Percentiles rank a stretch among this genome's conserved stretches.
Evolutionary conservation across 305 asterid species (phyloP).

Genomic region (Fraxinus baroniana): DNA sequence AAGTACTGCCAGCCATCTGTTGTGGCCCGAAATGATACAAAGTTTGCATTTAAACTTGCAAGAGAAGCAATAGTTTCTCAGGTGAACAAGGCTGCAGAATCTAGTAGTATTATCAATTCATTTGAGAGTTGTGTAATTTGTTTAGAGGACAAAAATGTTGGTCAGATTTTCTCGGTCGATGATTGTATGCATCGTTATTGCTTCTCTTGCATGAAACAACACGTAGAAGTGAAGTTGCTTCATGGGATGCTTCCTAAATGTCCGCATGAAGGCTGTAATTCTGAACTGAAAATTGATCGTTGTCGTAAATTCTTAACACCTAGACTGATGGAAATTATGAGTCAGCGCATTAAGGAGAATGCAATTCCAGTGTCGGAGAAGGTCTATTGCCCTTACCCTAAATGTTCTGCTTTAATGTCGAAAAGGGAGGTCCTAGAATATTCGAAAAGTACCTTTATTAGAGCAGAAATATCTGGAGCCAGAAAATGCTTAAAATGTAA

Average conservation of each 20-base stretch:
- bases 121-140: conserved; percentile 70
- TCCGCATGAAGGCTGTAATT: conserved; percentile 63
- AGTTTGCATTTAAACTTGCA: conserved; percentile 67
- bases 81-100: conserved; percentile 33
- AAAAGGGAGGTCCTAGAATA: conserved; percentile 49
- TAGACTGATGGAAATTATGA: conserved; percentile 54
- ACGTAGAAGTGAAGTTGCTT: conserved; percentile 74
- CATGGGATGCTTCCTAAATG: conserved; percentile 68
- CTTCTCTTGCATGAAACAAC: conserved; percentile 81
- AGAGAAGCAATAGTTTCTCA: conserved; percentile 70
- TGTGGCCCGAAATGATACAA: conserved; percentile 52
- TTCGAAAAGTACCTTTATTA: conserved; percentile 22
- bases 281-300: conserved; percentile 49
- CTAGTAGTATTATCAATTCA: conserved; percentile 31
- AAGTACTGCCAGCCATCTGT: conserved; percentile 44
- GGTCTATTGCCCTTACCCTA: conserved; percentile 82
- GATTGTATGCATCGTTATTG: conserved; percentile 75
- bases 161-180: conserved; percentile 51
- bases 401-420: conserved; percentile 81
- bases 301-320: conserved; percentile 65
- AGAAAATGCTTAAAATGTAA: conserved; percentile 58
- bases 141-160: conserved; percentile 47
- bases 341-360: conserved; percentile 62
- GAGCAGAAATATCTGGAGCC: conserved; percentile 36
- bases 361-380: conserved; percentile 64